Conservation (phyloP, 805 yeast genomes). For the Saturnispora serradocipensis region DNA sequence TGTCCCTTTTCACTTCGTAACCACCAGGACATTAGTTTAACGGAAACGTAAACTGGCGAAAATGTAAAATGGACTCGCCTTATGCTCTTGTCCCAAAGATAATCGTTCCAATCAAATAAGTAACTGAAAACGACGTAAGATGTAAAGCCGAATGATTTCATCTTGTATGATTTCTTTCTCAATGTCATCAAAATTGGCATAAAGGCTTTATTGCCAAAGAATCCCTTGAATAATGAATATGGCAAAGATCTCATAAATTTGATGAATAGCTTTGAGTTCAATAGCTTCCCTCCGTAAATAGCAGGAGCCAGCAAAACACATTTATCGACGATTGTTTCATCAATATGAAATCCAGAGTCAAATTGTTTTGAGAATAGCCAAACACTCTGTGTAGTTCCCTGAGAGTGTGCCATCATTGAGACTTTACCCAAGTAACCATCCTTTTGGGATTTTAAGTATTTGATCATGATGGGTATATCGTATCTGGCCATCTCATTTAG, state of each 20-base stretch:
- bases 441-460: slow-evolving; percentile 37
- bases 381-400: slow-evolving; percentile 85
- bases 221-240: slow-evolving; percentile 32
- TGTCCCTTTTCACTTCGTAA: slow-evolving; percentile 41
- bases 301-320: slow-evolving; percentile 88
- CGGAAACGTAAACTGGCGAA: slow-evolving; percentile 76
- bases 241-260: slow-evolving; percentile 50
- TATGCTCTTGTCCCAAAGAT: slow-evolving; percentile 59
- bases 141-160: slow-evolving; percentile 47
- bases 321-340: slow-evolving; percentile 40
- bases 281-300: slow-evolving; percentile 71
- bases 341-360: slow-evolving; percentile 25
- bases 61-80: slow-evolving; percentile 72
- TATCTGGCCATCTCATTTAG: slow-evolving; percentile 68
- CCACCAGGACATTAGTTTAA: slow-evolving; percentile 92
- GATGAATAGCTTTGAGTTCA: slow-evolving; percentile 55
- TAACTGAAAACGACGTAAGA: slow-evolving; percentile 82
- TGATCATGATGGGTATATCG: slow-evolving; percentile 70
- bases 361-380: slow-evolving; percentile 49
- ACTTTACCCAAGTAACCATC: slow-evolving; percentile 33
- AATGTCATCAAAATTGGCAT: slow-evolving; percentile 63
- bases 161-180: slow-evolving; percentile 41
- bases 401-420: slow-evolving; percentile 75
- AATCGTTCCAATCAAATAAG: slow-evolving; percentile 80
- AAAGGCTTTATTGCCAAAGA: slow-evolving; percentile 74